Evolutionary conservation across 441 rosid species (phyloP), one percentile per base, ranked within the genome.

Genomic region (Theobroma grandiflorum): DNA sequence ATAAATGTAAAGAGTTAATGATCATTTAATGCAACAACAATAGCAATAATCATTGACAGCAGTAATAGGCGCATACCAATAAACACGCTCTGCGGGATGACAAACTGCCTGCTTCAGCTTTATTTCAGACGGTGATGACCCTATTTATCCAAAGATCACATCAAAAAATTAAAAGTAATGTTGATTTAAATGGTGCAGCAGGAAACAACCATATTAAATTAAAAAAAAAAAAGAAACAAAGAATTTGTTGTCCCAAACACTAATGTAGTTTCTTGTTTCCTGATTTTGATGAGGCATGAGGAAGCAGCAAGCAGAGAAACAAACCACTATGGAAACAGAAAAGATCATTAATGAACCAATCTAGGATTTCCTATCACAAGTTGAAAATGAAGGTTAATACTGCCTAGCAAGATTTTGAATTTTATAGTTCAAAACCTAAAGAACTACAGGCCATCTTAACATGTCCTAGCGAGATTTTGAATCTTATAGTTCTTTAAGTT

Each of bases 21-120:
- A 66, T 9, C 3, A 8, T 8, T 64, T 18, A 43, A 55, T 57
- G 47, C 2, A 40, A 15, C 10, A 47, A 66, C 47, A 35, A 55
- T n/a, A 0, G 61, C 43, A 61, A 35, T 22, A 47, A 42, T 22
- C 70, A 67, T 40, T 40, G 5, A 40, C 5, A 4, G 8, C 7
- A 11, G 18, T 14, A 35, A 12, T 38, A 22, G 49, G 6, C n/a
- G 26, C 37, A 49, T 82, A 88, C 94, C 91, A 89, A 74, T 80
- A 89, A 35, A 83, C 80, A 78, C 88, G 92, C 62, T 91, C 93
- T 52, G 80, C 38, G 8, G 1, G 6, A 12, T 55, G n/a, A 78
- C 83, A 87, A 22, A 45, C 26, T 31, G 89, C 90, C 42, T 71
- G 80, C 68, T 69, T 62, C 40, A 86, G 43, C 35, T 31, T 8